Conservation (phyloP, 148 eudicot species). For the Chenopodium formosanum region DNA sequence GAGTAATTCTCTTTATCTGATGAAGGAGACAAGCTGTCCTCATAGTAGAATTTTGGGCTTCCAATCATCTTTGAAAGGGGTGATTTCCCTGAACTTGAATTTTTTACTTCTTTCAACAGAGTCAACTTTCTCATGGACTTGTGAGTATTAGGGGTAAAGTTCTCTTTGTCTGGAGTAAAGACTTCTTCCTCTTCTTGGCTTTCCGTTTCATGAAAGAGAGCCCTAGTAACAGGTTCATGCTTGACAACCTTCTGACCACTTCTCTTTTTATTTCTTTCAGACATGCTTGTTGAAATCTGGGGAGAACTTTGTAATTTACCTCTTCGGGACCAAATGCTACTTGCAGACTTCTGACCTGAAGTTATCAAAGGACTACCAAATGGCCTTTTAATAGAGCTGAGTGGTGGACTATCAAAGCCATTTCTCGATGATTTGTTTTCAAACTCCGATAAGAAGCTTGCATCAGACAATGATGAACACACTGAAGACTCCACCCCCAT, state of each 20-base stretch:
- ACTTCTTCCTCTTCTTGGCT: conserved; percentile 33
- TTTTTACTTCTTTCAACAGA: conserved; percentile 32
- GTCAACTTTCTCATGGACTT: conserved; percentile 47
- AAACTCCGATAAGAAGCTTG: conserved; percentile 26
- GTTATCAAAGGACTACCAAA: conserved; percentile 29
- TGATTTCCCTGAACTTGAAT: conserved; percentile 29
- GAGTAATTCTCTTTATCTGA: conserved; percentile 45
- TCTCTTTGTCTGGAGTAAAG: conserved; percentile 52
- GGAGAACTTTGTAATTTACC: conserved; percentile 45
- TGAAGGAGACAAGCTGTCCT: conserved; percentile 25
- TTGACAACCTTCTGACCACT: conserved; percentile 24
- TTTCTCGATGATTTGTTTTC: conserved; percentile 23
- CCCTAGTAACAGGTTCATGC: conserved; percentile 30
- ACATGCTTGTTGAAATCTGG: conserved; percentile 36
- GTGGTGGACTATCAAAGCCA: conserved; percentile 18
- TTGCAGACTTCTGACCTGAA: conserved; percentile 33
- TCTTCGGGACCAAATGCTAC: conserved; percentile 58
- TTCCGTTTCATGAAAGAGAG: conserved; percentile 26
- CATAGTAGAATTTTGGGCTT: conserved; percentile 22
- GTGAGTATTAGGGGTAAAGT: conserved; percentile 31
- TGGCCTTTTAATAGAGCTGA: conserved; percentile 19
- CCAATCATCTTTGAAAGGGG: conserved; percentile 33
- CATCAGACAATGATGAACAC: conserved; percentile 32
- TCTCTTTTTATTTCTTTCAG: conserved; percentile 23
- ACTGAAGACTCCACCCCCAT: conserved; percentile 37